A percentile compares a stretch with the other conserved stretches of the same genome.
Evolutionary conservation across 441 rosid species (phyloP).

Genomic region (Bruguiera hainesii): DNA sequence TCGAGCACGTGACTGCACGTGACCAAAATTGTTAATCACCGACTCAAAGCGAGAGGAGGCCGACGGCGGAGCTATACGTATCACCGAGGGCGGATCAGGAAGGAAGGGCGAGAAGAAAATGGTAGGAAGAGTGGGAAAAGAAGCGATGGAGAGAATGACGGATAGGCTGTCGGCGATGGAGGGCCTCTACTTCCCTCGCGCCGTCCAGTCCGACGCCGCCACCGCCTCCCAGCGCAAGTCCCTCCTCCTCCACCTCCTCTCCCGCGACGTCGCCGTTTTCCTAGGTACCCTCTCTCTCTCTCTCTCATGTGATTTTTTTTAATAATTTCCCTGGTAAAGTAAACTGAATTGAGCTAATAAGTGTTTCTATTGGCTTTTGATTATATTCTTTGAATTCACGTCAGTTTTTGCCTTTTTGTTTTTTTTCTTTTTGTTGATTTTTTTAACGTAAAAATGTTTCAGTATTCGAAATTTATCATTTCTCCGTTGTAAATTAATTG

Average conservation of each 20-base stretch:
- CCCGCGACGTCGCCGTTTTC: slow-evolving; percentile 80
- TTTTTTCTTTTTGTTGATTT: too few relatives aligned
- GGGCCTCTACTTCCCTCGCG: slow-evolving; percentile 83
- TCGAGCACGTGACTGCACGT: too few relatives aligned
- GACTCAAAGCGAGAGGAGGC: neutral
- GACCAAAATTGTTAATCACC: neutral
- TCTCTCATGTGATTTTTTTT: neutral
- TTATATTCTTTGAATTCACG: too few relatives aligned
- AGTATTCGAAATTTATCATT: neutral
- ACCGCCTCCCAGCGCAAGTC: slow-evolving; percentile 68
- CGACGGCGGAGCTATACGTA: neutral
- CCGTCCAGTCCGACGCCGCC: slow-evolving; percentile 44
- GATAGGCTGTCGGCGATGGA: slow-evolving; percentile 66
- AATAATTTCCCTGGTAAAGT: neutral
- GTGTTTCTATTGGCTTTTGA: too few relatives aligned
- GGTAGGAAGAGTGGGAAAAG: slow-evolving; percentile 31
- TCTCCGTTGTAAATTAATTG: neutral
- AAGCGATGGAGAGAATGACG: slow-evolving; percentile 54
- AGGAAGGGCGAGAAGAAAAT: slow-evolving; percentile 14
- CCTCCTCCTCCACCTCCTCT: slow-evolving; percentile 80
- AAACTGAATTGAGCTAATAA: neutral
- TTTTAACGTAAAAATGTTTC: neutral
- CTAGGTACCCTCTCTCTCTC: slow-evolving; percentile 38
- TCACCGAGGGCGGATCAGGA: too few relatives aligned
- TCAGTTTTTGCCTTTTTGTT: too few relatives aligned